Conservation (phyloP, 2,329 filamentous ascomycete genomes). For the Pseudogymnoascus sp. region DNA sequence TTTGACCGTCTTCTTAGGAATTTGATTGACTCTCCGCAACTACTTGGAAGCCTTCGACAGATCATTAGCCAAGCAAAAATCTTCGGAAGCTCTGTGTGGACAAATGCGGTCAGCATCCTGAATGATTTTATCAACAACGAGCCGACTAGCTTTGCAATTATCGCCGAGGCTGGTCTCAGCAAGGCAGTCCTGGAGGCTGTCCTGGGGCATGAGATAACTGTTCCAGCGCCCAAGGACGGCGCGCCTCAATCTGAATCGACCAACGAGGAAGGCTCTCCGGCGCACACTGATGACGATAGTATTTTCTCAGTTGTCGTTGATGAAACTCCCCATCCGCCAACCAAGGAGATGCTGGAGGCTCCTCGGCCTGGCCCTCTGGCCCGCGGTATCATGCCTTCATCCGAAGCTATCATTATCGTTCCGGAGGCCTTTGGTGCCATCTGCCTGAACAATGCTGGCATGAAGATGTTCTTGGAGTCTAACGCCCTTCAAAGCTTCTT, state of each 20-base stretch:
- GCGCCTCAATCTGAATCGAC: constrained; percentile 26
- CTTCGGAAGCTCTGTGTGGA: constrained; percentile 94
- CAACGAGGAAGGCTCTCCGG: constrained; percentile 22
- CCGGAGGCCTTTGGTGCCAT: constrained; percentile 89
- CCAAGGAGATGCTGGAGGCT: constrained; percentile 41
- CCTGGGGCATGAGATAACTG: constrained; percentile 42
- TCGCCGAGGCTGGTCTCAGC: constrained; percentile 88
- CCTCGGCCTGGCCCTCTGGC: constrained; percentile 45
- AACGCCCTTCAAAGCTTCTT: constrained; percentile 80
- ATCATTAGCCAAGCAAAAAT: constrained; percentile 72
- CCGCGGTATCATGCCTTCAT: constrained; percentile 72
- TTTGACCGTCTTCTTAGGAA: constrained; percentile 88
- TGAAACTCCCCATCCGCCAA: constrained; percentile 45
- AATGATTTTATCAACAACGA: constrained; percentile 98
- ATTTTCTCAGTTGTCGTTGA: constrained; percentile 22
- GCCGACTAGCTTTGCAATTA: constrained; percentile 91
- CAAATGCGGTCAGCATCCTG: constrained; percentile 81
- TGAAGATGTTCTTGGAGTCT: constrained; percentile 80
- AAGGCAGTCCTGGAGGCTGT: constrained; percentile 79
- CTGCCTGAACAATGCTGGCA: constrained; percentile 78
- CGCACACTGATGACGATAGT: constrained; percentile 25
- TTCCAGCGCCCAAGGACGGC: constrained; percentile 16
- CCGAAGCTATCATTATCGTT: constrained; percentile 80
- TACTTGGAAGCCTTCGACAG: constrained; percentile 69
- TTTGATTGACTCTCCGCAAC: constrained; percentile 82